Evolutionary conservation across 139 green algal species (phyloP).

Genomic region (Coelastrella sp.): DNA sequence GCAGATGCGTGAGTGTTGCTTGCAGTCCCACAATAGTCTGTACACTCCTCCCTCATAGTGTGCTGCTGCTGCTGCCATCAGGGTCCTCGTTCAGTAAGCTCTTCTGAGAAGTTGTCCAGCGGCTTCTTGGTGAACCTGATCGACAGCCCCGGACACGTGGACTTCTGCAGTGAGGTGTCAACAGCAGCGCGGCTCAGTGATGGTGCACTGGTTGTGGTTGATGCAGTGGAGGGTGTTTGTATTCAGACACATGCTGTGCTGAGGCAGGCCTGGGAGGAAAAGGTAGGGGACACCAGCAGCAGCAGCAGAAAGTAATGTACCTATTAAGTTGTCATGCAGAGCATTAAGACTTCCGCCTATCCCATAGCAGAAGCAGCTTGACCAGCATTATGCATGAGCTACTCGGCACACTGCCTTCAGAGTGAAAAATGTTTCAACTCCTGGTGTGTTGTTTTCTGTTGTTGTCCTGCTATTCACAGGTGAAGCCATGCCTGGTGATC

Average conservation of each 20-base stretch:
- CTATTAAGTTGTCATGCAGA: no score
- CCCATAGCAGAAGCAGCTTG: neutral
- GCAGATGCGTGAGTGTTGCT: neutral
- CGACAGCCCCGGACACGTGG: conserved; percentile 97
- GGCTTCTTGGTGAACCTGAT: conserved; percentile 97
- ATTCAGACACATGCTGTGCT: conserved; percentile 99
- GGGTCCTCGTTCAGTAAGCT: conserved; percentile 7
- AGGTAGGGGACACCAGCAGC: conserved; percentile 60
- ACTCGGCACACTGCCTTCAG: neutral
- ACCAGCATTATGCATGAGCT: neutral
- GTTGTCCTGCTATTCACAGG: conserved; percentile 46
- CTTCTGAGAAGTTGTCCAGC: conserved; percentile 28
- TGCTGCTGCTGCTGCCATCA: neutral
- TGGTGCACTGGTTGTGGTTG: conserved; percentile 96
- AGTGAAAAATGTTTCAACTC: no score
- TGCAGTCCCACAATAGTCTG: neutral
- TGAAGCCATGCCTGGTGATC: conserved; percentile 91
- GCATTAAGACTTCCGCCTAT: no score
- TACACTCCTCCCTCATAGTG: neutral
- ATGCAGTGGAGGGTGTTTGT: conserved; percentile 97
- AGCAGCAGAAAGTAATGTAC: neutral
- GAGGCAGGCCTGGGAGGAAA: conserved; percentile 94
- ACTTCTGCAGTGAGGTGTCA: conserved; percentile 98
- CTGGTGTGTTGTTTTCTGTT: neutral
- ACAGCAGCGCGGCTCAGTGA: conserved; percentile 95